These are phyloP conservation scores for Crithidia expoeki DNA, from an alignment of 208 protist species.

Conservation along the genomic window DNA sequence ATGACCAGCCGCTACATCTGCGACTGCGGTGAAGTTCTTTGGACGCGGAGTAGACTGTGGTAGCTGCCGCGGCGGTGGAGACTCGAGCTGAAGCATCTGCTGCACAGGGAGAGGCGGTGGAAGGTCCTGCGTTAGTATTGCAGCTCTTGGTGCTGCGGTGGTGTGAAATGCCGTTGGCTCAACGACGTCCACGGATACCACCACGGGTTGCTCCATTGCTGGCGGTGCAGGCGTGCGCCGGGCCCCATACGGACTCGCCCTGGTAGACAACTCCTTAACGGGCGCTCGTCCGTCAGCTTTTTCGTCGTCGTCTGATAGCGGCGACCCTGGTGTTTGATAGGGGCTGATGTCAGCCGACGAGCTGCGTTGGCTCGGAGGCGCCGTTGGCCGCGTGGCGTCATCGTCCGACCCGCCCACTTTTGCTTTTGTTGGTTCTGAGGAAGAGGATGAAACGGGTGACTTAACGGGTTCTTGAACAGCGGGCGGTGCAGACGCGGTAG, in stretches of 20 bases:
- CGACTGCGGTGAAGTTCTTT: not conserved
- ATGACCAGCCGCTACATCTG: constrained; percentile 15
- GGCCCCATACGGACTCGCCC: not conserved
- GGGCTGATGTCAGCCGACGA: constrained; percentile 1
- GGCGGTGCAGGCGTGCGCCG: not conserved
- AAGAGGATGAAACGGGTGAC: not conserved
- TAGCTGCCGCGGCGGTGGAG: not conserved
- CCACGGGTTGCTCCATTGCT: not conserved
- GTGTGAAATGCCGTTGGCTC: not conserved
- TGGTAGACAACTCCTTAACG: not conserved
- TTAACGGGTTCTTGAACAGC: too few relatives aligned
- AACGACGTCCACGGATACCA: not conserved
- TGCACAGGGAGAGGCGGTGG: not conserved
- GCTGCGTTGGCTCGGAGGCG: constrained; percentile 14
- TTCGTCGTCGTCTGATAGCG: not conserved
- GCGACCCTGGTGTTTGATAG: not conserved
- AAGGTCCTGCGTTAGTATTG: not conserved
- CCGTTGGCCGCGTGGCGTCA: constrained; percentile 16
- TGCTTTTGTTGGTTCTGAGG: not conserved
- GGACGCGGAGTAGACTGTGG: not conserved
- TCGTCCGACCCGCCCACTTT: constrained; percentile 4
- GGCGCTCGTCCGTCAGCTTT: not conserved
- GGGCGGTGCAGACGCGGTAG: not conserved
- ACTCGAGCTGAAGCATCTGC: not conserved
- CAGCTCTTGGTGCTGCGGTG: not conserved